These are phyloP conservation scores for Butyriboletus loyo DNA, from an alignment of 768 basidiomycete species.

Conservation along the genomic window DNA sequence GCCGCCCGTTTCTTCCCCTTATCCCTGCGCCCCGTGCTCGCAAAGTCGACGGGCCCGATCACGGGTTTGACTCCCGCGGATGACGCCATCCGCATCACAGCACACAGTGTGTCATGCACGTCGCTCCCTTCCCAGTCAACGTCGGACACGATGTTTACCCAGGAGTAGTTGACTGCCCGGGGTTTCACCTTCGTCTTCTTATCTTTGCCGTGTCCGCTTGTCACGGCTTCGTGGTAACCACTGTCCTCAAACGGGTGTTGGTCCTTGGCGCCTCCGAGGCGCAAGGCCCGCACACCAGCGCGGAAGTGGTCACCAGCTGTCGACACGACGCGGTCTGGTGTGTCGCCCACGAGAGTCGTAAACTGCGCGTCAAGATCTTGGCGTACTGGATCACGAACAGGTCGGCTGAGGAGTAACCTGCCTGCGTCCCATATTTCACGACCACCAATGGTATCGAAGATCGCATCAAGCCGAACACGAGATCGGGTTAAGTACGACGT, in stretches of 20 bases:
- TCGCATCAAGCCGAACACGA: constrained; percentile 59
- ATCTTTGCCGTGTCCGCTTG: constrained; percentile 22
- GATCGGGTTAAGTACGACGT: constrained; percentile 28
- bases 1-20: constrained; percentile 30
- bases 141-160: constrained; percentile 78
- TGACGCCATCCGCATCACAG: constrained; percentile 38
- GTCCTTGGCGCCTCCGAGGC: constrained; percentile 30
- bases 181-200: constrained; percentile 32
- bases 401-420: constrained; percentile 51
- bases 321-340: constrained; percentile 60
- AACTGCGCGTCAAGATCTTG: constrained; percentile 49
- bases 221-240: constrained; percentile 22
- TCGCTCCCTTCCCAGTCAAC: constrained; percentile 83
- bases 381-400: constrained; percentile 28
- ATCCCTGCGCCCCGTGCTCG: constrained; percentile 5
- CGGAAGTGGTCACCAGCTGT: constrained; percentile 70
- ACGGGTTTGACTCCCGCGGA: constrained; percentile 32
- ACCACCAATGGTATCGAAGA: constrained; percentile 83
- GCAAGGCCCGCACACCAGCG: constrained; percentile 64
- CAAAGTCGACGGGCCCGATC: constrained; percentile 23
- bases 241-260: constrained; percentile 25
- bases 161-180: constrained; percentile 67
- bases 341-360: constrained; percentile 78
- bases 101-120: constrained; percentile 50
- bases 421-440: constrained; percentile 75